These are phyloP conservation scores for Oenanthe sinensis DNA, from an alignment of 129 eudicot species.

Conservation along the genomic window DNA sequence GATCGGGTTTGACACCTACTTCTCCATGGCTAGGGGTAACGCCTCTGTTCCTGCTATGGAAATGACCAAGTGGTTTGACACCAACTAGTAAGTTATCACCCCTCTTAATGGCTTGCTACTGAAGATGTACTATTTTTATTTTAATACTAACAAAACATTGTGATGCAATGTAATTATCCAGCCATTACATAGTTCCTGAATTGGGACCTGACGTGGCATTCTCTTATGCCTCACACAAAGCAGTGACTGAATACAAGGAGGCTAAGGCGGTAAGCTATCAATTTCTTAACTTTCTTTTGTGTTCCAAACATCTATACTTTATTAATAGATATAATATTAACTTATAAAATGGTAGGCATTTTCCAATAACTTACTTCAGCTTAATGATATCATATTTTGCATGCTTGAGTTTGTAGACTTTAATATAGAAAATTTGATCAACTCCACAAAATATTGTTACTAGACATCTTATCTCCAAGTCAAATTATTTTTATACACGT, in stretches of 20 bases:
- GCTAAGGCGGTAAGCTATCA: conserved; percentile 80
- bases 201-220: conserved; percentile 91
- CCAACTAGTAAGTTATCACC: conserved; percentile 86
- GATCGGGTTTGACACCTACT: conserved; percentile 88
- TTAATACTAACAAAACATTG: neutral
- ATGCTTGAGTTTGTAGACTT: neutral
- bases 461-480: neutral
- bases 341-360: neutral
- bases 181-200: conserved; percentile 98
- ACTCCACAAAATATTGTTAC: neutral
- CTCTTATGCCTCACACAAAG: conserved; percentile 97
- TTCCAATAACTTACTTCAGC: neutral
- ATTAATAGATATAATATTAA: neutral
- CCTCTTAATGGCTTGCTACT: neutral
- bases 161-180: conserved; percentile 22
- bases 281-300: neutral
- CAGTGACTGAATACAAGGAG: conserved; percentile 95
- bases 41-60: conserved; percentile 99
- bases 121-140: neutral
- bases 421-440: neutral
- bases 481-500: neutral
- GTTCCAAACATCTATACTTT: neutral
- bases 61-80: conserved; percentile 99
- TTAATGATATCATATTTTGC: neutral
- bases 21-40: conserved; percentile 99